Evolutionary conservation across 495 filamentous ascomycete species (phyloP), one percentile per base, ranked within the genome.

Genomic region (Aspergillus heteromorphus): DNA sequence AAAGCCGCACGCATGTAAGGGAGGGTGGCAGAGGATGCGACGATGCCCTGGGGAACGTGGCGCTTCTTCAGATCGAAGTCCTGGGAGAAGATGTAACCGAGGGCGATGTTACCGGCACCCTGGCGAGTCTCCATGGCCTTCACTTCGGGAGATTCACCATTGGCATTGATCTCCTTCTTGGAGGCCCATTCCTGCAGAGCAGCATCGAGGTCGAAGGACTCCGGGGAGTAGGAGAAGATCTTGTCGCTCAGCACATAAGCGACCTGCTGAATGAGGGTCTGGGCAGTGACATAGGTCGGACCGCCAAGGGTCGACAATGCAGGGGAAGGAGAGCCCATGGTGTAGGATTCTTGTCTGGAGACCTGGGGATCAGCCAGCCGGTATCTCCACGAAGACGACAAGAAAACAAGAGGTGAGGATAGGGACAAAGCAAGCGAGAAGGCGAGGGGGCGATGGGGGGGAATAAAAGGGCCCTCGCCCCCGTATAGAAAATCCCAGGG

Each of bases 11-110:
- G 89, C 63, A 98, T 84, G 56, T 87, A 84, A 21, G 83, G 80
- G 29, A 98, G 76, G 49, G 86, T 89, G 23, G 89, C 82, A 0
- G 91, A 89, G 0, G 91, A 87, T 11, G 91, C 92, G 51, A 97
- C 72, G 54, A 98, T 83, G 2, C 87, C 83, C 77, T 97, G 93
- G 4, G 93, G 92, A 30, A 96, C 79, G 69, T 93, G 83, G 59
- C 90, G 85, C 79, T 95, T 97, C 79, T 82, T 85, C 56, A 93
- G 68, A 65, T 95, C 90, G 59, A 92, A 96, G 69, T 98, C 93
- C 65, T 88, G 87, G 30, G 91, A 96, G 76, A 97, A 98, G 63
- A 97, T 87, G 71, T 98, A 98, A 55, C 93, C 93, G 45, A 98
- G 79, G 29, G 95, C 90, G 67, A 97, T 87, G 63, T 88, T 86